Evolutionary conservation across 2,329 filamentous ascomycete species (phyloP).

Genomic region (Dissoconium aciculare): DNA sequence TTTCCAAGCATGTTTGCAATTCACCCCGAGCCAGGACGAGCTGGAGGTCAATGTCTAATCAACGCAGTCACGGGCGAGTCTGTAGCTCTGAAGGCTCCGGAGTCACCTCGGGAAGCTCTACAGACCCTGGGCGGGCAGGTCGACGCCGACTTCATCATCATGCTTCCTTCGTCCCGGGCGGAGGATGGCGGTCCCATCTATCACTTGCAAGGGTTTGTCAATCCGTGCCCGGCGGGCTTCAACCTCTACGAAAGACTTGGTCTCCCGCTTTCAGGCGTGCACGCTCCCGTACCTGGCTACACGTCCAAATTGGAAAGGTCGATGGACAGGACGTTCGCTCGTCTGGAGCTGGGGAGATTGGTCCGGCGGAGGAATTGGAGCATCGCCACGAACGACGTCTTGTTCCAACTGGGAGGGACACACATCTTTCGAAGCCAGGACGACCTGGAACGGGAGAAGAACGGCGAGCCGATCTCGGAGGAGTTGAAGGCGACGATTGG

Average conservation of each 20-base stretch:
- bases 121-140: constrained; percentile 37
- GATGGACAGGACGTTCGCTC: constrained; percentile 49
- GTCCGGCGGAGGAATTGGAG: constrained; percentile 44
- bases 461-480: constrained; percentile 11
- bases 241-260: constrained; percentile 41
- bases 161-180: constrained; percentile 31
- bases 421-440: constrained; percentile 30
- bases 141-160: constrained; percentile 46
- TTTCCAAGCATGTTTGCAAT: constrained; percentile 36
- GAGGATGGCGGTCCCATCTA: constrained; percentile 28
- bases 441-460: constrained; percentile 9
- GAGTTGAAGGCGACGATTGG: constrained; percentile 17
- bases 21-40: constrained; percentile 10
- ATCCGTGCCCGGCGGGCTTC: constrained; percentile 46
- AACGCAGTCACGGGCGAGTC: constrained; percentile 34
- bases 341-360: constrained; percentile 37
- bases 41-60: no score
- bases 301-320: constrained; percentile 39
- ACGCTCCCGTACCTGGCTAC: constrained; percentile 45
- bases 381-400: constrained; percentile 27
- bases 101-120: constrained; percentile 29
- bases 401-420: constrained; percentile 30
- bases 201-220: constrained; percentile 40
- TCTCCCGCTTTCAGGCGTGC: constrained; percentile 39
- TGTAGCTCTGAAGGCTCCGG: constrained; percentile 25